Conservation (phyloP, 176 grass and related monocot species). For the Urochloa ruziziensis region DNA sequence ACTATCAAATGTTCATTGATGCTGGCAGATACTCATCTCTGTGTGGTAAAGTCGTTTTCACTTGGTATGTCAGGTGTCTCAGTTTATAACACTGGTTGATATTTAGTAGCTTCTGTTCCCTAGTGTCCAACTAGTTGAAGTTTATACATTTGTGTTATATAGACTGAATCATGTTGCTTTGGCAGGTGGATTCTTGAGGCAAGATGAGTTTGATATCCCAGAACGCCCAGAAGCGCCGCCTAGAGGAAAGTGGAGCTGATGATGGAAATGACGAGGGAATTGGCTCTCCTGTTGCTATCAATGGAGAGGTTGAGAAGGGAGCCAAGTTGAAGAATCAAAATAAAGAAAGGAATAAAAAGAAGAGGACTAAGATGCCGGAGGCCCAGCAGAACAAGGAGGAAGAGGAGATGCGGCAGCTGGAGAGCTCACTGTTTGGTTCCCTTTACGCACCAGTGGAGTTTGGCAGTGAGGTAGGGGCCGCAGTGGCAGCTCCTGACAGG, state of each 20-base stretch:
- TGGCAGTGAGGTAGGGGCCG: slow-evolving; percentile 38
- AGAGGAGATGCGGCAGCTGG: slow-evolving; percentile 58
- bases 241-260: background rate
- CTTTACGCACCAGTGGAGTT: slow-evolving; percentile 53
- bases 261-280: slow-evolving; percentile 15
- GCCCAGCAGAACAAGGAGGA: slow-evolving; percentile 28
- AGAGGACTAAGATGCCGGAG: slow-evolving; percentile 27
- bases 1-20: background rate
- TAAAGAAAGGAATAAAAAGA: slow-evolving; percentile 51
- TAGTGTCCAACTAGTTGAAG: background rate
- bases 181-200: background rate
- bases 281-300: background rate
- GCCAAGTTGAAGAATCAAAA: slow-evolving; percentile 10
- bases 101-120: background rate
- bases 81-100: background rate
- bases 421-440: slow-evolving; percentile 54
- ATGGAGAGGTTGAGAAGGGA: slow-evolving; percentile 27
- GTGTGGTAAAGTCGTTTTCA: background rate
- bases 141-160: background rate
- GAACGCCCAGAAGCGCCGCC: slow-evolving; percentile 32
- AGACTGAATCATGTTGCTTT: background rate
- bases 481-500: background rate
- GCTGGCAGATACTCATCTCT: background rate
- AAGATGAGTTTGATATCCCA: slow-evolving; percentile 86
- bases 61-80: background rate